Conservation (phyloP, 2,329 filamentous ascomycete species). For the Rhexocercosporidium sp. region DNA sequence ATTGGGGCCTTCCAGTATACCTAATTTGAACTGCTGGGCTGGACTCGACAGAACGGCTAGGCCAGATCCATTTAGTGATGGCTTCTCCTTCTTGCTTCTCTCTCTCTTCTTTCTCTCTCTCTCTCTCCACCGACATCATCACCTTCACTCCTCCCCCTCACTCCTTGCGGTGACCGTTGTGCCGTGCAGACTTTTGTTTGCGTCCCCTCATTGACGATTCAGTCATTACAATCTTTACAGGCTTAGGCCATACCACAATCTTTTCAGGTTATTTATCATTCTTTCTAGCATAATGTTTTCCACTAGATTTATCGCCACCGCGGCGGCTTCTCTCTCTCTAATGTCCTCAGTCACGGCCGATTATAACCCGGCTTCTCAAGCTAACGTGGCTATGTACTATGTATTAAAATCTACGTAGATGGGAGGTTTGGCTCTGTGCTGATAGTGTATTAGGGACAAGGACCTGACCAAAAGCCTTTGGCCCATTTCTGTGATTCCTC, state of each 20-base stretch:
- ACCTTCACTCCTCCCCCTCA: conserved; percentile 21
- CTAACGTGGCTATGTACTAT: conserved; percentile 51
- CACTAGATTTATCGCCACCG: conserved; percentile 34
- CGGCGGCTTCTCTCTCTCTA: conserved; percentile 36
- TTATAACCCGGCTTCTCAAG: conserved; percentile 44
- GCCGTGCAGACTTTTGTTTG: conserved; percentile 43
- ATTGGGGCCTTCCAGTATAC: conserved; percentile 8
- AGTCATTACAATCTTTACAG: conserved; percentile 38
- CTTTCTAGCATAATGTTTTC: conserved; percentile 40
- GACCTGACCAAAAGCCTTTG: conserved; percentile 45
- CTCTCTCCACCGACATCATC: conserved; percentile 30
- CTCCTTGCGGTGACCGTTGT: conserved; percentile 30
- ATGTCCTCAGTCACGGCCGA: conserved; percentile 32
- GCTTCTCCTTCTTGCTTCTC: conserved; percentile 20
- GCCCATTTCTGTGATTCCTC: conserved; percentile 47
- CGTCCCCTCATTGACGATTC: conserved; percentile 42
- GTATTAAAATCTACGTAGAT: conserved; percentile 37
- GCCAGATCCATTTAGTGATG: conserved; percentile 29
- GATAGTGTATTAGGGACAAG: conserved; percentile 45
- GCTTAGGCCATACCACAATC: conserved; percentile 39
- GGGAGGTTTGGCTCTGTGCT: background rate
- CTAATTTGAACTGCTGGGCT: conserved; percentile 13
- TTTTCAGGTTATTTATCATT: conserved; percentile 32
- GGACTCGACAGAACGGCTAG: background rate
- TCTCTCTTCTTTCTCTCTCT: conserved; percentile 25